These are phyloP conservation scores for Tricholoma hemisulphureum DNA, from an alignment of 768 basidiomycete species.

Conservation along the genomic window DNA sequence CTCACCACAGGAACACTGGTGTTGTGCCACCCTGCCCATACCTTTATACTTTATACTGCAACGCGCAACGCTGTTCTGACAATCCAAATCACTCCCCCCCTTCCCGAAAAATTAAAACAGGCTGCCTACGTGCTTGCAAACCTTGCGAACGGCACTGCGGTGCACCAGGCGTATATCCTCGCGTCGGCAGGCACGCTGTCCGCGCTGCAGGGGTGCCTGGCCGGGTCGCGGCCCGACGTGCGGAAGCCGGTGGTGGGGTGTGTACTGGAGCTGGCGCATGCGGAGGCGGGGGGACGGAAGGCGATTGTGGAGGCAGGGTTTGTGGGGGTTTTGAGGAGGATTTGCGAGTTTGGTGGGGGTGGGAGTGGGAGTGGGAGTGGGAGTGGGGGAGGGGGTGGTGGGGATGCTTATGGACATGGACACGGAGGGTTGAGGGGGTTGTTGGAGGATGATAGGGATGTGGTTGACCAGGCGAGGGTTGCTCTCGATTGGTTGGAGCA, in stretches of 20 bases:
- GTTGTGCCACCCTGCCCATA: no score
- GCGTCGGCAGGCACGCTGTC: constrained; percentile 48
- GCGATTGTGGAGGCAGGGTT: constrained; percentile 41
- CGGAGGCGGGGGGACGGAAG: constrained; percentile 34
- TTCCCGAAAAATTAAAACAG: no score
- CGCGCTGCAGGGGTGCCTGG: constrained; percentile 56
- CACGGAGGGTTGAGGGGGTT: constrained; percentile 27
- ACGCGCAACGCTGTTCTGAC: no score
- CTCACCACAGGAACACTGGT: no score
- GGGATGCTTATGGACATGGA: constrained; percentile 7
- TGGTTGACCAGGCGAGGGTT: constrained; percentile 52
- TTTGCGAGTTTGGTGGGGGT: constrained; percentile 34
- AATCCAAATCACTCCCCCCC: no score
- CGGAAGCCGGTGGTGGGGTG: constrained; percentile 61
- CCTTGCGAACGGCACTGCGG: constrained; percentile 56
- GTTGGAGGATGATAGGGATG: constrained; percentile 60
- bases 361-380: constrained; percentile 7
- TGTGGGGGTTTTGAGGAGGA: constrained; percentile 36
- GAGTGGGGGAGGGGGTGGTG: constrained; percentile 4
- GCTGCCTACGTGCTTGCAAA: constrained; percentile 67
- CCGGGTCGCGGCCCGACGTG: constrained; percentile 55
- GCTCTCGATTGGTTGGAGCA: no score
- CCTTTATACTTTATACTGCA: no score
- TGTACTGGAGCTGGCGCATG: constrained; percentile 53
- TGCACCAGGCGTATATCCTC: constrained; percentile 54